A percentile compares a stretch with the other conserved stretches of the same genome.
phyloP scores from a whole-genome alignment of 2,329 filamentous ascomycete species.

The Aspergillus nomiae region DNA sequence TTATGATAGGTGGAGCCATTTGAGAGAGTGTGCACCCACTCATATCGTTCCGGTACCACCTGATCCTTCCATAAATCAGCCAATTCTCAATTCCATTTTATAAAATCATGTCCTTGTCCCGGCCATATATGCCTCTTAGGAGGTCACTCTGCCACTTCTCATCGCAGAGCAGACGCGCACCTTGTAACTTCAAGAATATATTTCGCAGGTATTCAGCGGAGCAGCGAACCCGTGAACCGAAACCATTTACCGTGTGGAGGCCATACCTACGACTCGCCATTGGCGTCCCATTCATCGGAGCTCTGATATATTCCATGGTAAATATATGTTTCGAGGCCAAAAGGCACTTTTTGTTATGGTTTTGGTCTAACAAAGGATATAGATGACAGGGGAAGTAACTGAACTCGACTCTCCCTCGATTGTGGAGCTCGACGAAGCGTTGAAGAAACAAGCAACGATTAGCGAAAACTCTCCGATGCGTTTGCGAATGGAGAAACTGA shows the following conservation, averaged over 20 bases:
- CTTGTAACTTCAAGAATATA: slow-evolving; percentile 20
- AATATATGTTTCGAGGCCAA: background rate
- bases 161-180: slow-evolving; percentile 24
- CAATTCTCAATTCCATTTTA: slow-evolving; percentile 12
- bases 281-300: slow-evolving; percentile 52
- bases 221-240: slow-evolving; percentile 22
- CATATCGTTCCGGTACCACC: slow-evolving; percentile 15
- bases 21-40: background rate
- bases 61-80: slow-evolving; percentile 19
- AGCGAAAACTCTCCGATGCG: slow-evolving; percentile 87
- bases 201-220: slow-evolving; percentile 31
- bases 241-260: slow-evolving; percentile 42
- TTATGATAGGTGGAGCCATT: slow-evolving; percentile 13
- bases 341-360: background rate
- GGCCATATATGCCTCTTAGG: slow-evolving; percentile 36
- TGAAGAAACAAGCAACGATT: slow-evolving; percentile 76
- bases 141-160: slow-evolving; percentile 33
- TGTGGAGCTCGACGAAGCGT: slow-evolving; percentile 79
- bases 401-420: slow-evolving; percentile 61
- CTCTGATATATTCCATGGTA: slow-evolving; percentile 56
- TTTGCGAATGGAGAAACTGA: slow-evolving; percentile 94
- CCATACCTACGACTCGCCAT: slow-evolving; percentile 52
- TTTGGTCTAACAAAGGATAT: slow-evolving; percentile 11
- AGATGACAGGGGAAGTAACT: slow-evolving; percentile 41
- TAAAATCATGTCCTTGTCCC: slow-evolving; percentile 34